Percentiles rank a stretch among this genome's conserved stretches.
These are phyloP conservation scores for Crithidia expoeki DNA, from an alignment of 208 protist genomes.

Conservation along the genomic window DNA sequence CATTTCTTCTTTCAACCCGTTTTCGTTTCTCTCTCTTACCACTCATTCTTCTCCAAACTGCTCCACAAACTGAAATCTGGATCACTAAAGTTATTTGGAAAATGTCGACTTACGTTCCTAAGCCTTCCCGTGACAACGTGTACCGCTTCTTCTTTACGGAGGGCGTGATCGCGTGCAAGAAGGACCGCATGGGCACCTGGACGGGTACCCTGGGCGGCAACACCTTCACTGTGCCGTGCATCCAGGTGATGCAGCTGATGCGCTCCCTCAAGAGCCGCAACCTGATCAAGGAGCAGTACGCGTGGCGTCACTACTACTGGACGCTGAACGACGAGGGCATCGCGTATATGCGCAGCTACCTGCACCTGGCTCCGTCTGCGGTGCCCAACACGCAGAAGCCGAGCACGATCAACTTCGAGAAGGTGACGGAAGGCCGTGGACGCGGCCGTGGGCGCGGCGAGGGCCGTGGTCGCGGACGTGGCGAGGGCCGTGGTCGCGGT, in stretches of 20 bases:
- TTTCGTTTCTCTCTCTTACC: too few relatives aligned
- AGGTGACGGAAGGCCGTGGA: constrained; percentile 44
- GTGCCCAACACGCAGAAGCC: constrained; percentile 93
- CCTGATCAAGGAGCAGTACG: constrained; percentile 94
- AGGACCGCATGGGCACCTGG: constrained; percentile 90
- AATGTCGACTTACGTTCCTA: constrained; percentile 89
- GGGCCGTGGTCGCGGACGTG: constrained; percentile 61
- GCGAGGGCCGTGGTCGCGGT: constrained; percentile 64
- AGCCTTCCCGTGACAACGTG: constrained; percentile 82
- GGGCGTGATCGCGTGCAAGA: constrained; percentile 91
- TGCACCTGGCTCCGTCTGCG: constrained; percentile 86
- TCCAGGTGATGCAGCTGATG: constrained; percentile 92
- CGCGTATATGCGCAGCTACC: constrained; percentile 92
- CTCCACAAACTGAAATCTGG: too few relatives aligned
- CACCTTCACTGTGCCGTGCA: constrained; percentile 72
- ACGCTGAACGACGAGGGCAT: constrained; percentile 93
- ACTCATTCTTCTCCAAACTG: too few relatives aligned
- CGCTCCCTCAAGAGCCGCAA: constrained; percentile 90
- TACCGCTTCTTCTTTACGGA: constrained; percentile 94
- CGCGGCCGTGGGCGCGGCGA: constrained; percentile 46
- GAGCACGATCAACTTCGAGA: constrained; percentile 59
- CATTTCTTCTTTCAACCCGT: too few relatives aligned
- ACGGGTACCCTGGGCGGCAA: constrained; percentile 80
- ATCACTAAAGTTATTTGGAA: constrained; percentile 41
- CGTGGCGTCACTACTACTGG: constrained; percentile 96